A percentile compares a stretch with the other conserved stretches of the same genome.
Conservation (phyloP, 1,284 basidiomycete species). For the Rhodotorula sp. region DNA sequence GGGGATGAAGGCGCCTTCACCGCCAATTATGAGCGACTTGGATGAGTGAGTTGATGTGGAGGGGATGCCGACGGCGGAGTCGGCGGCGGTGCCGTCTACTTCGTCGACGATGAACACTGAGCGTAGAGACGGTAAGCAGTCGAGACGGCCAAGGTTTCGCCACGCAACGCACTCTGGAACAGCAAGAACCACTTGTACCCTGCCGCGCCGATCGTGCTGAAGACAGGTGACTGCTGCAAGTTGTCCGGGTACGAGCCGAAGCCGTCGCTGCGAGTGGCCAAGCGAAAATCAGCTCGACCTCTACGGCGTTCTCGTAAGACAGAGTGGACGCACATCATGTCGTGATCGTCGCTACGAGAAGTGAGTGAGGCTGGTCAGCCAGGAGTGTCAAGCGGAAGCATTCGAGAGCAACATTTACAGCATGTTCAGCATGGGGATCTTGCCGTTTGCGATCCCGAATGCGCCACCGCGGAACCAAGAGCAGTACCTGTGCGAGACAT, state of each 20-base stretch:
- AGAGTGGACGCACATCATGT: conserved; percentile 10
- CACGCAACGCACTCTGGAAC: conserved; percentile 63
- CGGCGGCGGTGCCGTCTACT: conserved; percentile 68
- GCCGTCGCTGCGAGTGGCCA: conserved; percentile 36
- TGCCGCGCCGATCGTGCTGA: conserved; percentile 52
- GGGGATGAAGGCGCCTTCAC: conserved; percentile 69
- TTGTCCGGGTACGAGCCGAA: conserved; percentile 72
- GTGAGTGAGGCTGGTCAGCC: background rate
- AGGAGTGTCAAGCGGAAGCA: no score
- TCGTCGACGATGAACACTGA: conserved; percentile 51
- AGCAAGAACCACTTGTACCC: conserved; percentile 83
- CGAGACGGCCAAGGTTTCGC: background rate
- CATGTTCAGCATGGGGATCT: conserved; percentile 69
- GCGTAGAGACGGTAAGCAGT: background rate
- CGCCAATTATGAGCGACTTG: conserved; percentile 62
- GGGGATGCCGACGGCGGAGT: conserved; percentile 53
- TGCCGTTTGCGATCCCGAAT: conserved; percentile 86
- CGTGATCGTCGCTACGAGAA: conserved; percentile 54
- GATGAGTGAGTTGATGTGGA: conserved; percentile 17
- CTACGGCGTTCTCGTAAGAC: no score
- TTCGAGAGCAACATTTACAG: conserved; percentile 38
- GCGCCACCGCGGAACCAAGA: conserved; percentile 58
- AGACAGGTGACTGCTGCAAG: conserved; percentile 72
- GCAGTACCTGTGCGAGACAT: conserved; percentile 3
- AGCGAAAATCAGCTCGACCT: background rate